Conservation (phyloP, 768 basidiomycete species). For the Megacollybia marginata region DNA sequence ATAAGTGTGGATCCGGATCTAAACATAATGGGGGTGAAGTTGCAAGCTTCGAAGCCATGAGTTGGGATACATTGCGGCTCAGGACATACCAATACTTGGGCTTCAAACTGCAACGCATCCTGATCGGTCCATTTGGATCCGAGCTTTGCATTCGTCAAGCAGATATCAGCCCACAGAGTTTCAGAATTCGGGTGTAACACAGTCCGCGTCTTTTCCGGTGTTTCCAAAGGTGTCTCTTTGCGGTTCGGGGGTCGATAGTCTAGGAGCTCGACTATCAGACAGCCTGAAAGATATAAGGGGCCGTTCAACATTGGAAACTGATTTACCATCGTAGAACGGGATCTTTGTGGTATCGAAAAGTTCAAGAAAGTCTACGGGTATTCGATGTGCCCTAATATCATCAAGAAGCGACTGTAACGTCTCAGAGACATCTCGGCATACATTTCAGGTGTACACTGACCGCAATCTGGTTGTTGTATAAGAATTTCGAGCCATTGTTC, state of each 20-base stretch:
- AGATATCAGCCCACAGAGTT: constrained; percentile 74
- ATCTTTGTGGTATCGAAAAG: constrained; percentile 66
- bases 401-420: constrained; percentile 62
- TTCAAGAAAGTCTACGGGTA: constrained; percentile 82
- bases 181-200: constrained; percentile 75
- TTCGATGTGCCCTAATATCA: constrained; percentile 74
- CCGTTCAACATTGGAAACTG: neutral
- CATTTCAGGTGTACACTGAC: constrained; percentile 18
- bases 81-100: constrained; percentile 58
- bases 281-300: constrained; percentile 39
- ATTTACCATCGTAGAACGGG: constrained; percentile 79
- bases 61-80: neutral
- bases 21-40: constrained; percentile 73
- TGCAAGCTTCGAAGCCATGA: constrained; percentile 43
- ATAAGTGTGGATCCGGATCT: constrained; percentile 70
- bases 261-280: constrained; percentile 77
- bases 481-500: constrained; percentile 74
- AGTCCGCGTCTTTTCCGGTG: constrained; percentile 58
- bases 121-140: constrained; percentile 61
- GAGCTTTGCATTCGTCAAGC: constrained; percentile 52
- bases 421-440: no score
- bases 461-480: constrained; percentile 75
- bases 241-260: constrained; percentile 61
- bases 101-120: constrained; percentile 68
- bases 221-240: constrained; percentile 51